Evolutionary conservation across 352 stramenopile species (phyloP), one percentile per base, ranked within the genome.

Genomic region (Phytophthora sojae): DNA sequence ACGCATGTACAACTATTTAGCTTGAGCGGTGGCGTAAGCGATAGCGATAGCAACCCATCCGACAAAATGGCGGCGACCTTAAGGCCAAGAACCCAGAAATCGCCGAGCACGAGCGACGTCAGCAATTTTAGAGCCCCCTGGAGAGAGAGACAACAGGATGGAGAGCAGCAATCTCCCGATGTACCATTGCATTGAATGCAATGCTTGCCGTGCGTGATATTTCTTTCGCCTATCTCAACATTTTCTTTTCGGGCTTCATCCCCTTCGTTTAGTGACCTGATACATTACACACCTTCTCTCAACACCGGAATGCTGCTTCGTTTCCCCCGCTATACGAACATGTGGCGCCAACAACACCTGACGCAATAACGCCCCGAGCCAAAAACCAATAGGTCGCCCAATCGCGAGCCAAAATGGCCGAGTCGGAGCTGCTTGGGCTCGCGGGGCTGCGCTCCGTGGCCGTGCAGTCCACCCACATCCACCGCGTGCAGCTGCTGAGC

Each of bases 1-100:
- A 69, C 85, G 90, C 26, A 75, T 99, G 52, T 99, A 99, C 90
- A 97, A 95, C 62, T 99, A 99, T 88, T 91, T 99, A 79, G 98
- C 98, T 44, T 99, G 90, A 89, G 29, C 23, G 45, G 21, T 14
- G 47, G 30, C 42, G 23, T 37, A 57, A 47, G 51, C 53, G 26
- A 57, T 25, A 21, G 23, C 23, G 4, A 14, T 6, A 35, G 23
- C 50, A 12, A 32, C n/a, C 21, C 25, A 30, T 37, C 26, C 12
- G 17, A 57, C 50, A 11, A 57, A 35, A 57, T 47, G 39, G 39
- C 32, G 12, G 23, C 25, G 29, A 52, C 45, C 17, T 6, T n/a
- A 47, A 47, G 17, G 0, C 11, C 39, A 21, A 17, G 39, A 47
- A 47, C 39, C 4, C 39, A 21, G 14, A 47, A 39, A 4, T 39